Conservation (phyloP, 768 basidiomycete species). For the Boletus vermiculosoides region DNA sequence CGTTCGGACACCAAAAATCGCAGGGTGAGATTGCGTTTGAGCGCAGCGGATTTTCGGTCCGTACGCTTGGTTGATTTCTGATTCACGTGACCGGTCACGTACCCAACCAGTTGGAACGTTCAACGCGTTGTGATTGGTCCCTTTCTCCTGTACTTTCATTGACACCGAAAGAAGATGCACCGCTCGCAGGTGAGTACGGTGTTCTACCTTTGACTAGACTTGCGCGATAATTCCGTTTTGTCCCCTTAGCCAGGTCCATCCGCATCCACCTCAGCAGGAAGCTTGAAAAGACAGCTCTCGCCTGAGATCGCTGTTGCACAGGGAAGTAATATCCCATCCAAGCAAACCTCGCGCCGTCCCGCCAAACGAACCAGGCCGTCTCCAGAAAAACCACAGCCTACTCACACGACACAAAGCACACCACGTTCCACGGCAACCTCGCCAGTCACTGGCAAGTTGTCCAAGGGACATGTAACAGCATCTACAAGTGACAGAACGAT, state of each 20-base stretch:
- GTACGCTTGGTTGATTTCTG: constrained; percentile 18
- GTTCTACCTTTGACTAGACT: not conserved
- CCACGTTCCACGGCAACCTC: constrained; percentile 3
- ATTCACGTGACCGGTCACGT: constrained; percentile 26
- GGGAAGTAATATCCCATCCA: not conserved
- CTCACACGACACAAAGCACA: constrained; percentile 3
- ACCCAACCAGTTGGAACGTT: no score
- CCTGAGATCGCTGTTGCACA: constrained; percentile 12
- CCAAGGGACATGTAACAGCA: constrained; percentile 3
- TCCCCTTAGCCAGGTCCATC: constrained; percentile 11
- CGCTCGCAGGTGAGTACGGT: constrained; percentile 15
- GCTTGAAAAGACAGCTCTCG: constrained; percentile 23
- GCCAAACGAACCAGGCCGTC: constrained; percentile 18
- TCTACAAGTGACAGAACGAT: not conserved
- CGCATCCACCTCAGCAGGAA: constrained; percentile 19
- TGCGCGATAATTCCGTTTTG: not conserved
- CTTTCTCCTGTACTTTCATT: not conserved
- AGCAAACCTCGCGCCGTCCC: constrained; percentile 11
- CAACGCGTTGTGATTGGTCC: not conserved
- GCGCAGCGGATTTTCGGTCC: not conserved
- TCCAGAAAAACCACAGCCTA: constrained; percentile 12
- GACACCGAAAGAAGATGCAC: constrained; percentile 9
- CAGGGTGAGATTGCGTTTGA: no score
- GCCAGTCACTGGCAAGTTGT: constrained; percentile 8
- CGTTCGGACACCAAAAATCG: not conserved